Evolutionary conservation across 805 yeast species (phyloP).

Genomic region (Komagataella phaffii): DNA sequence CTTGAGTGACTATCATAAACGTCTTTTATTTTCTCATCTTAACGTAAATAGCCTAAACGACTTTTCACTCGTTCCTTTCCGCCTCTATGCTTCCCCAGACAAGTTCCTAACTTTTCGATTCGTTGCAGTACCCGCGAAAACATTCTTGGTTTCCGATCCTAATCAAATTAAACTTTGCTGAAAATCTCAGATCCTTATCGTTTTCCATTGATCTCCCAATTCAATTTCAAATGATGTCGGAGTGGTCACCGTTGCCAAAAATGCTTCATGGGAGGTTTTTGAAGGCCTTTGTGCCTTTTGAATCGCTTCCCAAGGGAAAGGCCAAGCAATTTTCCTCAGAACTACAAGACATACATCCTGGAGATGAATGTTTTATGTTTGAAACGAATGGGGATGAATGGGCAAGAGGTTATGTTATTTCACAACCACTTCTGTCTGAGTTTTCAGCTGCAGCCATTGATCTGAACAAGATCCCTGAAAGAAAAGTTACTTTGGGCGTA

Average conservation of each 20-base stretch:
- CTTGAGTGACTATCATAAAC: no score
- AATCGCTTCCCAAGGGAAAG: constrained; percentile 3
- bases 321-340: not conserved
- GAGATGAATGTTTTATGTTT: constrained; percentile 67
- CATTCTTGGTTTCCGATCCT: not conserved
- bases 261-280: constrained; percentile 28
- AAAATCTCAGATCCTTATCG: not conserved
- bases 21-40: no score
- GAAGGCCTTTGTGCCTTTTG: constrained; percentile 32
- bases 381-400: constrained; percentile 47
- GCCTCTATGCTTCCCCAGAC: no score
- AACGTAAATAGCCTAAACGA: no score
- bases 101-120: no score
- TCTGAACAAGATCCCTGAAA: constrained; percentile 50
- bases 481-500: constrained; percentile 36
- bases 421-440: constrained; percentile 60
- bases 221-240: not conserved
- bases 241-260: constrained; percentile 36
- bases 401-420: constrained; percentile 68
- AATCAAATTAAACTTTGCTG: not conserved
- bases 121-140: not conserved
- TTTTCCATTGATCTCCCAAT: not conserved
- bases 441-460: constrained; percentile 47
- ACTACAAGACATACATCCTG: constrained; percentile 42
- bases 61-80: no score